Evolutionary conservation across 2,329 filamentous ascomycete species (phyloP), one percentile per base, ranked within the genome.

Genomic region (Teratosphaeria zuluensis): DNA sequence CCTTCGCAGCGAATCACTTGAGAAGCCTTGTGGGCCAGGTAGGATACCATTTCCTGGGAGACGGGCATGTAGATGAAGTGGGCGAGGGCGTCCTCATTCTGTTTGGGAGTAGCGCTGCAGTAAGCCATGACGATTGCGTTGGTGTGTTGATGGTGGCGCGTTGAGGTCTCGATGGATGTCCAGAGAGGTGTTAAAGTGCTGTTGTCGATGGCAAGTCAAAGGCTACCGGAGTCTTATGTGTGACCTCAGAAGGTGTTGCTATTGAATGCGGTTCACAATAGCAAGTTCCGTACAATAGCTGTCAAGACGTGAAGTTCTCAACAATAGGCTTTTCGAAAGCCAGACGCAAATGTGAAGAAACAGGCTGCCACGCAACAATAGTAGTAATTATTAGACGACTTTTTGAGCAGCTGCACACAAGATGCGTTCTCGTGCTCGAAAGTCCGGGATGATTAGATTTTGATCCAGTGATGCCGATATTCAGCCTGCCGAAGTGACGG

Each of bases 61-160:
- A 94, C 89, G 9, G 86, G 86, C 66, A 83, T 82, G 75, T 87
- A 89, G 77, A 94, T 83, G 73, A 94, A 92, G 69, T 88, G 83
- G 69, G 92, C 88, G 64, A 94, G 81, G 55, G 89, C 89, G 57
- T 81, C 81, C 73, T 86, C 83, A 78, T 91, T 91, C 74, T 81
- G 75, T 61, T 66, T 68, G 24, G 72, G 68, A 65, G 70, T 75
- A 68, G 71, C 68, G 66, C 66, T 59, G 67, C 73, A 73, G 73
- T 76, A 77, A 66, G 75, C 70, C 78, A 80, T 80, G 66, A 30
- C 33, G 63, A 56, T 59, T 58, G 55, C 65, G 51, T 63, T 58
- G 58, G 58, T n/a, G 61, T 35, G 56, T 57, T 38, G 32, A 54
- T 57, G 55, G 32, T 53, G 54, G 16, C 60, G 14, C 24, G 58